Conservation (phyloP, 129 eudicot genomes). For the Apium graveolens region DNA sequence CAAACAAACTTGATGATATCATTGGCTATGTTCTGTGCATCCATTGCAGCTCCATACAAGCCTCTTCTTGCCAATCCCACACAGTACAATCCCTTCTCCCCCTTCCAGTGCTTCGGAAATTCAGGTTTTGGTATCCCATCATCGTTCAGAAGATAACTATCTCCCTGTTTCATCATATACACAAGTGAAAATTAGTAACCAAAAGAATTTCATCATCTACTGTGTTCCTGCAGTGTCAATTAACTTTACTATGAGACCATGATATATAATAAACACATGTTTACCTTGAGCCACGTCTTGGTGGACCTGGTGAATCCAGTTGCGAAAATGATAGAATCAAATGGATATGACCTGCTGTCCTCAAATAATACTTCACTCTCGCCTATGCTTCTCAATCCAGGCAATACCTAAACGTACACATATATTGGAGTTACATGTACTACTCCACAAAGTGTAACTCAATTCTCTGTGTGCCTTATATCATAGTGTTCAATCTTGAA, state of each 20-base stretch:
- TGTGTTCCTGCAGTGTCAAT: background rate
- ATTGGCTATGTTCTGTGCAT: slow-evolving; percentile 48
- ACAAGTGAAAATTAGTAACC: background rate
- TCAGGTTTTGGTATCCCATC: slow-evolving; percentile 62
- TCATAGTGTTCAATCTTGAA: too few relatives aligned
- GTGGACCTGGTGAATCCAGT: slow-evolving; percentile 73
- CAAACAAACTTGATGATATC: slow-evolving; percentile 15
- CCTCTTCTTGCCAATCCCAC: slow-evolving; percentile 69
- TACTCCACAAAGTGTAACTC: too few relatives aligned
- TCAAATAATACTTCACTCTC: slow-evolving; percentile 38
- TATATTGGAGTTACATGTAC: background rate
- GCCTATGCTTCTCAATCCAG: slow-evolving; percentile 32
- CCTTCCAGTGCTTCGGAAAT: slow-evolving; percentile 79
- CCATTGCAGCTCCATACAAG: slow-evolving; percentile 47
- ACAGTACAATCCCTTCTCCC: slow-evolving; percentile 68
- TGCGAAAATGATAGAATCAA: slow-evolving; percentile 58
- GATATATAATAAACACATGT: background rate
- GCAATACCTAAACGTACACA: slow-evolving; percentile 51
- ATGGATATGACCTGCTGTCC: slow-evolving; percentile 32
- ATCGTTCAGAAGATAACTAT: slow-evolving; percentile 39
- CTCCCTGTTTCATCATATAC: slow-evolving; percentile 35
- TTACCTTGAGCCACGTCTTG: slow-evolving; percentile 62
- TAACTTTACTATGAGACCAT: background rate
- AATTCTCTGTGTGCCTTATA: too few relatives aligned
- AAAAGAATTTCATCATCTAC: background rate